Evolutionary conservation across 2,329 filamentous ascomycete species (phyloP), one percentile per base, ranked within the genome.

Genomic region (Fusarium circinatum): DNA sequence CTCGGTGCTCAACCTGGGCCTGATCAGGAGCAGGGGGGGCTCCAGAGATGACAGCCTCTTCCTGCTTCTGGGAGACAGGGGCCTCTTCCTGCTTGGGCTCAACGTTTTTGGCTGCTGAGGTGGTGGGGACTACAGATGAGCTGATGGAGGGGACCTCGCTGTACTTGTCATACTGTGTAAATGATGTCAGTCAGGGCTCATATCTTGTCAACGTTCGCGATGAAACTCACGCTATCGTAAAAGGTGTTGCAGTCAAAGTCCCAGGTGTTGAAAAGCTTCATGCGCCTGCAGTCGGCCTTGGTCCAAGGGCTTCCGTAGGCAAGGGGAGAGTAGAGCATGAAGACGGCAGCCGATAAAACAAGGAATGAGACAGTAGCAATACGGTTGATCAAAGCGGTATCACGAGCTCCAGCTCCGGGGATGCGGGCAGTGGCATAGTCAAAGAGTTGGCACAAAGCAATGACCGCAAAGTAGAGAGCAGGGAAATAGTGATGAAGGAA

Each of bases 401-500:
- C 89, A 63, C 89, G 91, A 47, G 95, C 83, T 26, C 92, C 91
- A 57, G 95, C 83, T 36, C 89, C 85, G 51, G 88, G 86, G 75
- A 98, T 87, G 54, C 96, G 92, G 75, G 91, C 91, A 66, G 93
- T 93, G 62, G 90, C 82, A 79, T 95, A 98, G 84, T 99, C 96
- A 83, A 94, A 96, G 56, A 93, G 89, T 83, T 98, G 96, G 83
- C 92, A 96, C 64, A 98, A 88, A 14, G 93, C 91, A 75, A 98
- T 92, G 78, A 99, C 91, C 71, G 93, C 95, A 81, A 99, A 99
- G 85, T 98, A 97, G 20, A 99, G 89, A 5, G 96, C 96, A 1
- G 96, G 96, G 84, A 99, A 96, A 84, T 99, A 99, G 85, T 99
- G 96, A 83, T 99, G 96, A 71, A 99, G 87, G 89, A 99, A 99